phyloP scores from a whole-genome alignment of 1,284 basidiomycete species.

The Chalciporus sp. region DNA sequence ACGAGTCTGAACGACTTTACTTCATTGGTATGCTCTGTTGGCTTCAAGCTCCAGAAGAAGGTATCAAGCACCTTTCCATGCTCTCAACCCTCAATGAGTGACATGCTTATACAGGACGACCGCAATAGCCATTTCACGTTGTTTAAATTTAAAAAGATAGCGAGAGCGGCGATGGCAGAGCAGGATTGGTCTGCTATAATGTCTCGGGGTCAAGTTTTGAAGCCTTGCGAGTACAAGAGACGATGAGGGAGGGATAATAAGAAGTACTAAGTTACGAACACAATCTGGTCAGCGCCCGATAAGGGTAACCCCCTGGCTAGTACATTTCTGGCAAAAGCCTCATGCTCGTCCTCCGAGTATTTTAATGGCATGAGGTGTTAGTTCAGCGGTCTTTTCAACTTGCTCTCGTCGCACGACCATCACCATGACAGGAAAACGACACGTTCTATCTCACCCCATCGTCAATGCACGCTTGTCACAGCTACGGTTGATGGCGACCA shows the following conservation, averaged over 20 bases:
- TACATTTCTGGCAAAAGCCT: background rate
- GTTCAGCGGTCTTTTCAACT: background rate
- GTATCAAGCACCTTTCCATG: conserved; percentile 42
- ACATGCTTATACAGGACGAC: conserved; percentile 56
- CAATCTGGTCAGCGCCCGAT: conserved; percentile 4
- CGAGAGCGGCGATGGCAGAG: conserved; percentile 49
- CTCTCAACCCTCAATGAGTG: background rate
- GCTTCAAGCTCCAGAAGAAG: conserved; percentile 79
- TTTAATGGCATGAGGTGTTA: too few relatives aligned
- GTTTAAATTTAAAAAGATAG: conserved; percentile 80
- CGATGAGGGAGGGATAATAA: conserved; percentile 50
- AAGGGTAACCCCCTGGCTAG: background rate
- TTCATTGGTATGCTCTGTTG: conserved; percentile 70
- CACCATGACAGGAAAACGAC: conserved; percentile 39
- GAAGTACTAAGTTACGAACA: too few relatives aligned
- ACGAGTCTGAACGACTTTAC: conserved; percentile 77
- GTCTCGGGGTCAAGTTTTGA: conserved; percentile 66
- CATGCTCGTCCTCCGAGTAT: too few relatives aligned
- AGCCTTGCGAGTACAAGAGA: conserved; percentile 97
- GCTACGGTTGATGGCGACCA: conserved; percentile 63
- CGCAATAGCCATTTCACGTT: conserved; percentile 88
- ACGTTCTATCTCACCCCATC: conserved; percentile 71
- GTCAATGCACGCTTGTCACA: conserved; percentile 73
- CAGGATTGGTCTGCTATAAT: conserved; percentile 69
- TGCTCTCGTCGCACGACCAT: background rate